phyloP scores from a whole-genome alignment of 495 filamentous ascomycete genomes.

The Neurospora sp. region DNA sequence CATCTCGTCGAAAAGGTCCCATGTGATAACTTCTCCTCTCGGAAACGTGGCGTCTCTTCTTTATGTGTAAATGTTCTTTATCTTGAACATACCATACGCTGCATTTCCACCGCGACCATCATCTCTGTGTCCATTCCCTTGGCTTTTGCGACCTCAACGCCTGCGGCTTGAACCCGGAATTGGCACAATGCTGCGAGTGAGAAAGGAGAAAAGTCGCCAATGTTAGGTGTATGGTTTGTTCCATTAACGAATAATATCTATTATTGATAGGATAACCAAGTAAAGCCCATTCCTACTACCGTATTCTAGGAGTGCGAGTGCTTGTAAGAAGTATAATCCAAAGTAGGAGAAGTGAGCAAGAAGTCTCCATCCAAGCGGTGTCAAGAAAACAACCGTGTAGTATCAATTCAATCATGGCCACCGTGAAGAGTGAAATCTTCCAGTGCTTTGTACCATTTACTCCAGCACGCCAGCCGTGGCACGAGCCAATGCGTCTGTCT shows the following conservation, averaged over 20 bases:
- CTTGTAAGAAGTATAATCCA: background rate
- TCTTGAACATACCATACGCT: background rate
- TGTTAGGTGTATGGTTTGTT: background rate
- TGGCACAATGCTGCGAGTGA: background rate
- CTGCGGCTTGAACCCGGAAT: background rate
- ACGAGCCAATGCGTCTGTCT: background rate
- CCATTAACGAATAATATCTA: background rate
- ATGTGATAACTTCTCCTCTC: background rate
- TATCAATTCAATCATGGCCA: background rate
- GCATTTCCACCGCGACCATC: background rate
- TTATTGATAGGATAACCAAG: background rate
- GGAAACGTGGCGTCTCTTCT: background rate
- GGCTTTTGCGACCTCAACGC: background rate
- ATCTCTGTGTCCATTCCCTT: background rate
- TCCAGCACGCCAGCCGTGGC: background rate
- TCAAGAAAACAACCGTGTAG: background rate
- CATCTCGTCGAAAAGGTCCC: background rate
- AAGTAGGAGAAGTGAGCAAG: background rate
- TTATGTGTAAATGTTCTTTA: background rate
- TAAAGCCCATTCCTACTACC: background rate
- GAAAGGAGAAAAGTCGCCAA: background rate
- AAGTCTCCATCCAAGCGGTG: background rate
- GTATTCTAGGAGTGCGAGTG: background rate
- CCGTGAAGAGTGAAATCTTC: background rate
- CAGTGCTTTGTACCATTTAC: background rate